Conservation (phyloP, 768 basidiomycete species). For the Mycena epipterygia region DNA sequence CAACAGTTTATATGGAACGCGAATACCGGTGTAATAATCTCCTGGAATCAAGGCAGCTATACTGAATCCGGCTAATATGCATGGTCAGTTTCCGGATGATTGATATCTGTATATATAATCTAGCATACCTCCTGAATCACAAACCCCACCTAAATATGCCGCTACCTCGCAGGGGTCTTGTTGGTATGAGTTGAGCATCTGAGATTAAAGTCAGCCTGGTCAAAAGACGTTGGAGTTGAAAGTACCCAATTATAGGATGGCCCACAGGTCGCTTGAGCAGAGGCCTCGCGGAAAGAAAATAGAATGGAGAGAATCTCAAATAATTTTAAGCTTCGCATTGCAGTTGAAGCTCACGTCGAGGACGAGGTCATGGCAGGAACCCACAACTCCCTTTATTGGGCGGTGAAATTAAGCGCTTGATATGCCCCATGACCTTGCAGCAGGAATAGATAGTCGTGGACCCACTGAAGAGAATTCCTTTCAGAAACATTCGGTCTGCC, state of each 20-base stretch:
- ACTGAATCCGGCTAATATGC: neutral
- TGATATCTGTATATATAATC: too few species aligned
- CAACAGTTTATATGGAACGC: neutral
- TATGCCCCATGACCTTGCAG: neutral
- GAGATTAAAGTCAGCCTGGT: neutral
- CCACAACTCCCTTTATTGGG: neutral
- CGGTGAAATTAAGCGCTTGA: neutral
- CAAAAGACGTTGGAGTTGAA: neutral
- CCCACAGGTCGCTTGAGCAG: constrained; percentile 6
- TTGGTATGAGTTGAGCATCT: constrained; percentile 38
- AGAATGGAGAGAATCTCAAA: neutral
- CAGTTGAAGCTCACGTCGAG: too few species aligned
- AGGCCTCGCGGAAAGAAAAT: neutral
- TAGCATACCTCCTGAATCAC: neutral
- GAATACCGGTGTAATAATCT: constrained; percentile 8
- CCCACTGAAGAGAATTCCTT: neutral
- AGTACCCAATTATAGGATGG: constrained; percentile 35
- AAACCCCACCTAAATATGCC: constrained; percentile 26
- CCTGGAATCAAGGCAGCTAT: constrained; percentile 21
- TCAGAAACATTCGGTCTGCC: neutral
- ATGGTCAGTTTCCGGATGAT: neutral
- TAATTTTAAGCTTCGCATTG: neutral
- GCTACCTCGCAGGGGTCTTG: constrained; percentile 40
- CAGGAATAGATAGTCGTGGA: neutral
- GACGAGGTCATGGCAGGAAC: neutral